These are phyloP conservation scores for Rhodamnia rubescens DNA, from an alignment of 345 rosid genomes.

Conservation along the genomic window DNA sequence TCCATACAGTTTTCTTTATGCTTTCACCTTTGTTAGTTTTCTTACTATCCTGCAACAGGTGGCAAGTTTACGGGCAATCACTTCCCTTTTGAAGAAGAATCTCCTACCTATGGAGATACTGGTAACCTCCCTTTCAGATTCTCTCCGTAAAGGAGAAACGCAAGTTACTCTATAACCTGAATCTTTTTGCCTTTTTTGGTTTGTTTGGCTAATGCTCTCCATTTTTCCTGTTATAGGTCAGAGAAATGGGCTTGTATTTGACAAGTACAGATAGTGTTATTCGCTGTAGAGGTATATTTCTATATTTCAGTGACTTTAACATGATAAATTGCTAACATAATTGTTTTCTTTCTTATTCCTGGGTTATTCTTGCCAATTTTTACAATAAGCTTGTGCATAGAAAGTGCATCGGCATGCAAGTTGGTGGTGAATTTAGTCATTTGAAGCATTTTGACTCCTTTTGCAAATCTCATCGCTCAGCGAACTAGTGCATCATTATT, in stretches of 20 bases:
- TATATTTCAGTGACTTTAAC: slow-evolving; percentile 6
- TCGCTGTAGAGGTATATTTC: slow-evolving; percentile 58
- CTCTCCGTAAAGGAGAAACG: not conserved
- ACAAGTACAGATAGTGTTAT: slow-evolving; percentile 56
- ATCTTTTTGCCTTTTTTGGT: not conserved
- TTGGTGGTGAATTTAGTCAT: not conserved
- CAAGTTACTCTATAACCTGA: not conserved
- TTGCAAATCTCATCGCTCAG: not conserved
- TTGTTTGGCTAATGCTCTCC: not conserved
- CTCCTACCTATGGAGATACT: slow-evolving; percentile 30
- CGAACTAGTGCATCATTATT: not conserved
- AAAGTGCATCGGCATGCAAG: not conserved
- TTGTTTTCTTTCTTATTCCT: not conserved
- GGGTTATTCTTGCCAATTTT: not conserved
- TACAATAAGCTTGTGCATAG: not conserved
- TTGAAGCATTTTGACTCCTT: not conserved
- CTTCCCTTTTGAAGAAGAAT: slow-evolving; percentile 49
- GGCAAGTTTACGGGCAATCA: slow-evolving; percentile 50
- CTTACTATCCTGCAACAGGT: slow-evolving; percentile 29
- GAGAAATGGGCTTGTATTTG: slow-evolving; percentile 81
- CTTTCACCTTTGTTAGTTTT: not conserved
- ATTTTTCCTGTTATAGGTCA: slow-evolving; percentile 28
- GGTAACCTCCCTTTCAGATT: slow-evolving; percentile 19
- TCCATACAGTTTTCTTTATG: not conserved
- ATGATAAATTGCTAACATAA: not conserved